These are phyloP conservation scores for Esteya vermicola DNA, from an alignment of 2,329 filamentous ascomycete genomes.

Conservation along the genomic window DNA sequence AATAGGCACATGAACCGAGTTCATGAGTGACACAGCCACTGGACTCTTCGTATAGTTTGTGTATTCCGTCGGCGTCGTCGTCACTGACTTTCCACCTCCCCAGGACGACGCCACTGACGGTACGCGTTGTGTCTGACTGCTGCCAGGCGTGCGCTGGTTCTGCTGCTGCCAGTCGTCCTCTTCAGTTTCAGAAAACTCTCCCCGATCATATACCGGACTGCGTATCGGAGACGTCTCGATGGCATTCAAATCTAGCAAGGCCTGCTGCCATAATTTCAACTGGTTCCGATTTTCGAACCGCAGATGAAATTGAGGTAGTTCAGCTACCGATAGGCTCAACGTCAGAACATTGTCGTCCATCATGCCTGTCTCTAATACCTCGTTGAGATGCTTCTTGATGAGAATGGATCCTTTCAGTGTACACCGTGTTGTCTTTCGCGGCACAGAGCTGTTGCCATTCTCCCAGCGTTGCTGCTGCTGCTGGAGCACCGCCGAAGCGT, in stretches of 20 bases:
- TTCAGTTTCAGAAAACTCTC: slow-evolving; percentile 67
- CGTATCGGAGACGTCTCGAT: slow-evolving; percentile 49
- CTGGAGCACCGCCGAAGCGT: slow-evolving; percentile 20
- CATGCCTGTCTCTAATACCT: slow-evolving; percentile 57
- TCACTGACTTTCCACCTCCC: slow-evolving; percentile 67
- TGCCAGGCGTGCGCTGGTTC: slow-evolving; percentile 29
- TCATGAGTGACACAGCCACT: slow-evolving; percentile 17
- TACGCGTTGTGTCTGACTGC: slow-evolving; percentile 24
- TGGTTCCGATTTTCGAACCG: slow-evolving; percentile 74
- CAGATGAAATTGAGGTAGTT: slow-evolving; percentile 88
- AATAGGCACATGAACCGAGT: slow-evolving; percentile 70
- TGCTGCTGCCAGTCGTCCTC: slow-evolving; percentile 70
- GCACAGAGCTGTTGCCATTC: slow-evolving; percentile 27
- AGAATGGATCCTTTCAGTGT: slow-evolving; percentile 94
- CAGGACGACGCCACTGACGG: slow-evolving; percentile 75
- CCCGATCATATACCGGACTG: slow-evolving; percentile 63
- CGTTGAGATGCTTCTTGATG: slow-evolving; percentile 94
- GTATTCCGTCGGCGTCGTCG: slow-evolving; percentile 86
- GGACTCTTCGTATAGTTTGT: slow-evolving; percentile 51
- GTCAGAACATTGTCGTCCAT: slow-evolving; percentile 76
- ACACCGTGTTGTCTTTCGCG: slow-evolving; percentile 57
- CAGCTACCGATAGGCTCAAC: slow-evolving; percentile 76
- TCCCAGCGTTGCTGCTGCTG: slow-evolving; percentile 49
- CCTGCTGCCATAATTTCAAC: slow-evolving; percentile 80
- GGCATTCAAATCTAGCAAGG: slow-evolving; percentile 68